Evolutionary conservation across 768 basidiomycete genomes (phyloP), one percentile per base, ranked within the genome.

Genomic region (Leucocoprinus birnbaumii): DNA sequence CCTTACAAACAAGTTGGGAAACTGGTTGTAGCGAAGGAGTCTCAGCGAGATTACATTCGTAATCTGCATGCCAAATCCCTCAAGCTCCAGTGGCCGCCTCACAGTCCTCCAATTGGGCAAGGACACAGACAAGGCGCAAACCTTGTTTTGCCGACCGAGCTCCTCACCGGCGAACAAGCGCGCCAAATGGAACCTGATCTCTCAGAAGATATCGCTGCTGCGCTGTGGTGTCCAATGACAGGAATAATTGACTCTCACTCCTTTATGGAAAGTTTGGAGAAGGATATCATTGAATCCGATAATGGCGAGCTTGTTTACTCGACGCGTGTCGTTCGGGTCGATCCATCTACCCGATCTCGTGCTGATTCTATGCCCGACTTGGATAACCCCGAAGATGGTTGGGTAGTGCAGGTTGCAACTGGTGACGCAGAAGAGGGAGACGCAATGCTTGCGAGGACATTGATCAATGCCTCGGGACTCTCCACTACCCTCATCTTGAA

Each of bases 191-290:
- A 97, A 69, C 96, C 96, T 0, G 83, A 89, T 62, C 72, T 99
- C n/a, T 85, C 87, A 0, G 59, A 66, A 7, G 74, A 85, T 42
- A 90, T 98, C 53, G 72, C 75, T 0, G 78, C 77, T 8, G 93
- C 94, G 2, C 68, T 99, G 25, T 86, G 85, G 79, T 90, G 86
- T 53, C 87, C 90, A 8, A 83, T 86, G 63, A 95, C 94, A 0
- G 97, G 97, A 2, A 95, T 98, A 58, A 69, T 98, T 0, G 89
- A 95, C 68, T 90, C 91, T 0, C 92, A 96, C 73, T 66, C 82
- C 3, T 72, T 95, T 51, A 91, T 98, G 84, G 78, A 84, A 63
- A 84, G 83, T 58, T 71, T 98, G 48, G 94, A 95, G 66, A 81
- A 79, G 62, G 91, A 97, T 51, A 84, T 98, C 51, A 68, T 71